Percentiles rank a stretch among this genome's conserved stretches.
Conservation (phyloP, 352 stramenopile species). For the Phytopythium delawarense region DNA sequence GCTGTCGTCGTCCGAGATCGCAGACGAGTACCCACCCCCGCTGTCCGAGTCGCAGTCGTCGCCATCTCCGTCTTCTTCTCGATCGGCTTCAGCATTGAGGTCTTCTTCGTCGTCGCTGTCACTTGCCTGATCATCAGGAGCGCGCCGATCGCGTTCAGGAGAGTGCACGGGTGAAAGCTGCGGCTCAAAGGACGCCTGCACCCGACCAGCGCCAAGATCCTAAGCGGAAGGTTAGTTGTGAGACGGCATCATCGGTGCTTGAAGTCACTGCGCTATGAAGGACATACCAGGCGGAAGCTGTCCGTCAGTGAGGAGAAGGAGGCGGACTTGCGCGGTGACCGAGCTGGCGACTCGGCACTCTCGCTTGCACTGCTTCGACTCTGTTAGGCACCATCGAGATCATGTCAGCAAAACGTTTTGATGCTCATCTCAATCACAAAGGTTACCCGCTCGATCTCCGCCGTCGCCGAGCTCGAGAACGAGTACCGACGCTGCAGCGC, state of each 20-base stretch:
- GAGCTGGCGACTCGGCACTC: not conserved
- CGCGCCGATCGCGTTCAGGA: not conserved
- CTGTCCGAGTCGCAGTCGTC: not conserved
- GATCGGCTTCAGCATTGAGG: not conserved
- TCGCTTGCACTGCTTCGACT: not conserved
- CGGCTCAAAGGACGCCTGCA: conserved; percentile 1
- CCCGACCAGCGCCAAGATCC: not conserved
- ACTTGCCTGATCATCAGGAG: not conserved
- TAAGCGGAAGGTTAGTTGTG: not conserved
- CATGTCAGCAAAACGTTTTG: not conserved
- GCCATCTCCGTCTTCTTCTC: not conserved
- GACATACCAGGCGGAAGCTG: not conserved
- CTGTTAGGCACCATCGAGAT: not conserved
- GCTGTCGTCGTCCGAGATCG: conserved; percentile 1
- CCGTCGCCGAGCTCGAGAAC: conserved; percentile 17
- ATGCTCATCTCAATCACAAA: not conserved
- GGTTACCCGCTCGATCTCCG: conserved; percentile 23
- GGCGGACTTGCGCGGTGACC: conserved; percentile 21
- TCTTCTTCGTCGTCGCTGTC: conserved; percentile 1
- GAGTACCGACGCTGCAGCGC: conserved; percentile 25
- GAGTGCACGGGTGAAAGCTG: conserved; percentile 4
- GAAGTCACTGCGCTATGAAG: not conserved
- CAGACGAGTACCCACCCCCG: not conserved
- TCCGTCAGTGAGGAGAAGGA: conserved; percentile 18
- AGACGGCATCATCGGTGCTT: not conserved